Evolutionary conservation across 2,329 filamentous ascomycete species (phyloP), one percentile per base, ranked within the genome.

Genomic region (Penicillium thymicola): DNA sequence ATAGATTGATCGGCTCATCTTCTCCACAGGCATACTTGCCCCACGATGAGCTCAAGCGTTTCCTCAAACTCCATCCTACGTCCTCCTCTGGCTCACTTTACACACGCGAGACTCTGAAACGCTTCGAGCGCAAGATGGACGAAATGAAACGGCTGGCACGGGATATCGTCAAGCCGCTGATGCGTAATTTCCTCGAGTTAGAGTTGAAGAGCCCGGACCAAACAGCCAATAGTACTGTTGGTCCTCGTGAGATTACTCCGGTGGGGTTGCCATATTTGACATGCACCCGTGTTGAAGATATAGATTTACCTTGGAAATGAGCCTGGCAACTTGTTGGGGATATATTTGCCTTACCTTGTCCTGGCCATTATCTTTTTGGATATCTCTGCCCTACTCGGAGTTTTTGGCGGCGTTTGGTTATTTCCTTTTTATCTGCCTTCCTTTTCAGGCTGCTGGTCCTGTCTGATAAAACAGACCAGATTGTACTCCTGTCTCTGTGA

Each of bases 21-120:
- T 78, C 78, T 4, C 78, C 84, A 0, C 73, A 81, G 10, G 79
- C 82, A 0, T 97, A 94, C 69, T 83, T 97, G 5, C 75, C 79
- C 1, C 91, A 93, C 71, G 92, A 96, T 63, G 92, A 96, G 62
- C 89, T 93, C 70, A 97, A 96, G 74, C 85, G 85, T 23, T 97
- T 97, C 67, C 81, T 97, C 51, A 95, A 96, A 72, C 78, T 93
- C 23, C 87, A 85, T 11, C 89, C 90, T 0, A 73, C 74, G 6
- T 66, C 69, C 1, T 73, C 75, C 5, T 89, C 94, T 0, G 75
- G 72, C 30, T 70, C 72, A 21, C 75, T 93, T 8, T 96, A 97
- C 75, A 90, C 84, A 43, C 83, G 92, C 18, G 92, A 97, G n/a
- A 93, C 90, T 60, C 75, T 97, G 47, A 85, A 88, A 59, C 82